A percentile compares a stretch with the other conserved stretches of the same genome.
Conservation (phyloP, 1,284 basidiomycete genomes). For the Ustilago vetiveriae region DNA sequence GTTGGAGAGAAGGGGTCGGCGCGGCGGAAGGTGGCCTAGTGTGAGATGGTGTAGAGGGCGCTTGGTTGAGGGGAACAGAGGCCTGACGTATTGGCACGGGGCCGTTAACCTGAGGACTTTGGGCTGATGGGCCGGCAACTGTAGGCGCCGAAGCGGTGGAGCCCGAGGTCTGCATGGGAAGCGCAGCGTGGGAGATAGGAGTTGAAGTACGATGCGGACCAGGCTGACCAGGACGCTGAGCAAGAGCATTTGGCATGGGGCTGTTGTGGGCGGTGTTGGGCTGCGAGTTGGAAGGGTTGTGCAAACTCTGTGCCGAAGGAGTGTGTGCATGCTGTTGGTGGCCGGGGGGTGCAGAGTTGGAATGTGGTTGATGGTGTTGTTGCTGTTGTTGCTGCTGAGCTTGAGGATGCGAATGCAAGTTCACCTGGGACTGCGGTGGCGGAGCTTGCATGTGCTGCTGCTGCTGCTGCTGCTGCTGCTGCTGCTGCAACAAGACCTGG, state of each 20-base stretch:
- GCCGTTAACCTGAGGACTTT: slow-evolving; percentile 32
- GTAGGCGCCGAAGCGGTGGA: slow-evolving; percentile 19
- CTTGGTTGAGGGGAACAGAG: slow-evolving; percentile 34
- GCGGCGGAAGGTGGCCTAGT: slow-evolving; percentile 38
- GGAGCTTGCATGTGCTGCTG: slow-evolving; percentile 13
- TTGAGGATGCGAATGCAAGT: slow-evolving; percentile 32
- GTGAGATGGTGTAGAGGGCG: slow-evolving; percentile 31
- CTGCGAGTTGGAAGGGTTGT: slow-evolving; percentile 23
- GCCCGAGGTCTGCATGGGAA: slow-evolving; percentile 30
- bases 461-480: slow-evolving; percentile 12
- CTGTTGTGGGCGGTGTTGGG: slow-evolving; percentile 32
- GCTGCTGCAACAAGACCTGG: slow-evolving; percentile 10
- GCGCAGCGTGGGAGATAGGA: too few relatives aligned
- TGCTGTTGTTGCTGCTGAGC: slow-evolving; percentile 17
- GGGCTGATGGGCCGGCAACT: slow-evolving; percentile 9
- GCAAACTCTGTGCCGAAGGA: slow-evolving; percentile 1
- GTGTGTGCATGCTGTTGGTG: slow-evolving; percentile 20
- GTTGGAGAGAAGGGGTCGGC: slow-evolving; percentile 33
- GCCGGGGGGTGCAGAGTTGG: too few relatives aligned
- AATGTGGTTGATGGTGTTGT: slow-evolving; percentile 2
- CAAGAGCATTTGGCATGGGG: slow-evolving; percentile 22
- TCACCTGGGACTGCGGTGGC: slow-evolving; percentile 27
- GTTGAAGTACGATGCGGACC: slow-evolving; percentile 34
- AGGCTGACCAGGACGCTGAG: slow-evolving; percentile 22
- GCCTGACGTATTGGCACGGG: slow-evolving; percentile 31